Evolutionary conservation across 2,329 filamentous ascomycete genomes (phyloP), one percentile per base, ranked within the genome.

Genomic region (Fragosphaeria purpurea): DNA sequence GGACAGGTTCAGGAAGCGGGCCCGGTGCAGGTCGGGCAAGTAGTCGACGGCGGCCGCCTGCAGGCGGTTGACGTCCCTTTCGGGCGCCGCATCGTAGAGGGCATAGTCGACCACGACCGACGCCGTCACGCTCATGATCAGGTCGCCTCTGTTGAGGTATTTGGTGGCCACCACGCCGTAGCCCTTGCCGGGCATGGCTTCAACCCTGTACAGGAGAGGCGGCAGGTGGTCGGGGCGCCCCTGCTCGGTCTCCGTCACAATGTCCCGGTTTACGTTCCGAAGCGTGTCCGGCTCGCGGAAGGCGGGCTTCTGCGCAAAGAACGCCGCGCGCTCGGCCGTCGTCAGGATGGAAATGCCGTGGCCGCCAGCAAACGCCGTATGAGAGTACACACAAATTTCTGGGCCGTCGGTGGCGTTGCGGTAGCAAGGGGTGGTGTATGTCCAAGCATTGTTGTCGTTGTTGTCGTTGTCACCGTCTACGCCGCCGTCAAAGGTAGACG

Each of bases 301-400:
- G 7, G 61, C 61, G 7, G 60, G 55, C 11, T 57, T 56, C 8
- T 56, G 55, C 32, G 60, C 60, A 7, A 67, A 50, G 35, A 57
- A 57, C n/a, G 46, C 54, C 3, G 66, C 66, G 46, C 67, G 62
- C 10, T 57, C 54, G 1, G 61, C 52, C 7, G 62, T 63, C 43
- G 67, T 71, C 35, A 72, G 46, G 47, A 72, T 55, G 30, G 66
- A 64, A 45, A 70, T 64, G 47, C 69, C 69, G 11, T 66, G 59
- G 34, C 62, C 62, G 12, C 58, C 55, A 40, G 65, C 68, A 49
- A 70, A 70, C 10, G 52, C 52, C 4, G 56, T 47, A 51, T 62
- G 62, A 12, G 64, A 56, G 55, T 64, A 72, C 52, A 67, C 62
- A 57, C 68, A 71, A 55, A 61, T 63, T 34, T 54, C 43, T 5